Evolutionary conservation across 78 protist genomes (phyloP).

Genomic region (Dictyostelium purpureum): DNA sequence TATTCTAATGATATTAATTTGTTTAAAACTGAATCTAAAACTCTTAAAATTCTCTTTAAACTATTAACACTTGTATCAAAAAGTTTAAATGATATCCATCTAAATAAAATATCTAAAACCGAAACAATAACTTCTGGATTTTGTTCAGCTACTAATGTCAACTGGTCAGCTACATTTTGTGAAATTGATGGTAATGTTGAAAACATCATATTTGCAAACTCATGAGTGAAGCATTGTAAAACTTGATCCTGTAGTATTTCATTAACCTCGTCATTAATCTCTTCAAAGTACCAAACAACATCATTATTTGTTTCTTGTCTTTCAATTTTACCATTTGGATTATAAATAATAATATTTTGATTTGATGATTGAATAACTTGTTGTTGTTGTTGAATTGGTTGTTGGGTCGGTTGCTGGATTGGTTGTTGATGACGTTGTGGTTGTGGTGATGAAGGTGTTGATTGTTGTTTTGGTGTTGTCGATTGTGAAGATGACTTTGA

Average conservation of each 20-base stretch:
- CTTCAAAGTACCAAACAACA: constrained; percentile 7
- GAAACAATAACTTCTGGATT: not conserved
- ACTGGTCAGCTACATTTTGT: constrained; percentile 7
- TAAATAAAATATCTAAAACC: constrained; percentile 38
- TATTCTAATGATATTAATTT: constrained; percentile 29
- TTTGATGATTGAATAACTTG: not conserved
- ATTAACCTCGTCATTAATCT: constrained; percentile 7
- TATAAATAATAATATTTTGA: not conserved
- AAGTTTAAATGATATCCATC: constrained; percentile 56
- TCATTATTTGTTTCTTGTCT: constrained; percentile 5
- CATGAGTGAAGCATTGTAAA: constrained; percentile 33
- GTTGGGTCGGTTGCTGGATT: not conserved
- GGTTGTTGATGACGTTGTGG: not conserved
- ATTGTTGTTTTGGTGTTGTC: not conserved
- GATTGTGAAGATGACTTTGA: not conserved
- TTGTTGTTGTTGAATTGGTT: not conserved
- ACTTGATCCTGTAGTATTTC: constrained; percentile 57
- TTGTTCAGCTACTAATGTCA: not conserved
- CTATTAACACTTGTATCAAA: constrained; percentile 26
- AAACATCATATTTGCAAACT: constrained; percentile 73
- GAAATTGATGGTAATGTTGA: constrained; percentile 41
- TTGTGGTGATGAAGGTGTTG: constrained; percentile 16
- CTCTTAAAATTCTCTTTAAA: constrained; percentile 13
- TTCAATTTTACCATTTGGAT: constrained; percentile 26
- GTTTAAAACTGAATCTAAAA: not conserved